A percentile compares a stretch with the other conserved stretches of the same genome.
Evolutionary conservation across 139 green algal genomes (phyloP).

Genomic region (Prasinococcaceae sp.): DNA sequence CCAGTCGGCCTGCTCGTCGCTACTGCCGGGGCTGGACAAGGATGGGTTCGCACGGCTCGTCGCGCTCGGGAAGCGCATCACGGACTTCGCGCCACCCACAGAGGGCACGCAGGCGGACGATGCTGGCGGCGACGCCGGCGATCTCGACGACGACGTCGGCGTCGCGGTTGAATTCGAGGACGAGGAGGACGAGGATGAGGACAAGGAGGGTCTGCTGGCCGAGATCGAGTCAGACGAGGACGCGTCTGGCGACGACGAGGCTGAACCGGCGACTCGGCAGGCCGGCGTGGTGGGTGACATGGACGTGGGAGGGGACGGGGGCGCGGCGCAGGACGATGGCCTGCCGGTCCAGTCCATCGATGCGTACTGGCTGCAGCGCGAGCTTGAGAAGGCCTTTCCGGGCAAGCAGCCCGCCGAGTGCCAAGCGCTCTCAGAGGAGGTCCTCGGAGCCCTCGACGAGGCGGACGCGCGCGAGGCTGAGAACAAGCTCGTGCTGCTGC

Average conservation of each 20-base stretch:
- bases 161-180: slow-evolving; percentile 86
- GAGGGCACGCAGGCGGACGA: slow-evolving; percentile 4
- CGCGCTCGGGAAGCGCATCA: slow-evolving; percentile 78
- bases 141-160: slow-evolving; percentile 80
- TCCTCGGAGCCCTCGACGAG: slow-evolving; percentile 31
- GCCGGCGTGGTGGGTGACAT: slow-evolving; percentile 4
- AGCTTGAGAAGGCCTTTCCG: slow-evolving; percentile 50
- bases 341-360: slow-evolving; percentile 74
- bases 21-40: slow-evolving; percentile 50
- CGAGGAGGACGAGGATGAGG: slow-evolving; percentile 63
- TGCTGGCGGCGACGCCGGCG: slow-evolving; percentile 14
- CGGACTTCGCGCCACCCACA: slow-evolving; percentile 45
- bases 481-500: slow-evolving; percentile 67
- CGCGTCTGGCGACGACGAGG: slow-evolving; percentile 17
- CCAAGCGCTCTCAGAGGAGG: slow-evolving; percentile 63
- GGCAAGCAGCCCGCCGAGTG: slow-evolving; percentile 44
- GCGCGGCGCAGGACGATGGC: slow-evolving; percentile 8
- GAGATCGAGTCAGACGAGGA: slow-evolving; percentile 12
- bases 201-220: too few relatives aligned
- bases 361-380: slow-evolving; percentile 96
- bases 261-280: not conserved
- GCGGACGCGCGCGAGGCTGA: slow-evolving; percentile 54
- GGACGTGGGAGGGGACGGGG: slow-evolving; percentile 5
- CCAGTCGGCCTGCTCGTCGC: slow-evolving; percentile 46
- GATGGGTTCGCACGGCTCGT: slow-evolving; percentile 79